phyloP scores from a whole-genome alignment of 148 eudicot species.

The Linanthus parryae region DNA sequence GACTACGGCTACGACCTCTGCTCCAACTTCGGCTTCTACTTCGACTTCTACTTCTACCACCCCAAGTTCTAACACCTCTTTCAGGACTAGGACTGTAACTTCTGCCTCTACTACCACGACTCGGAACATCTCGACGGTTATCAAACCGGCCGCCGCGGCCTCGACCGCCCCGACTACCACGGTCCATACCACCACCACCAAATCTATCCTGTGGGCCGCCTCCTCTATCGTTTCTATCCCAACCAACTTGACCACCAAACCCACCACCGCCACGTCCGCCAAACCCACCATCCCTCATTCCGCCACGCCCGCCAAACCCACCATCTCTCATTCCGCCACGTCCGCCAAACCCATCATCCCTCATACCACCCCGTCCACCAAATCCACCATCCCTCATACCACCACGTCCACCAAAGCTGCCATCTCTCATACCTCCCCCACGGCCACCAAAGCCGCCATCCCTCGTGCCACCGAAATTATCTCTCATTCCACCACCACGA shows the following conservation, averaged over 20 bases:
- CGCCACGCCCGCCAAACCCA: slow-evolving; percentile 36
- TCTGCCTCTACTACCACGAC: slow-evolving; percentile 61
- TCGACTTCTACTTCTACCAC: slow-evolving; percentile 47
- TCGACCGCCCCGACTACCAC: slow-evolving; percentile 53
- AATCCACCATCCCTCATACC: slow-evolving; percentile 51
- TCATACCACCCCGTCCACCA: slow-evolving; percentile 58
- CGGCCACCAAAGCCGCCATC: slow-evolving; percentile 58
- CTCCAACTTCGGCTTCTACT: slow-evolving; percentile 53
- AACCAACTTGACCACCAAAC: slow-evolving; percentile 42
- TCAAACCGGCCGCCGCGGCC: slow-evolving; percentile 55
- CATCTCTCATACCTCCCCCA: slow-evolving; percentile 41
- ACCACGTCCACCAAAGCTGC: slow-evolving; percentile 39
- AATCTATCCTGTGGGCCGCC: slow-evolving; percentile 43
- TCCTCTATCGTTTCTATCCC: slow-evolving; percentile 53
- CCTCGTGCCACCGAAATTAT: slow-evolving; percentile 31
- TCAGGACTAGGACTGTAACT: slow-evolving; percentile 79
- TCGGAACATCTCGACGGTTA: slow-evolving; percentile 44
- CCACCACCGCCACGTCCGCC: slow-evolving; percentile 38
- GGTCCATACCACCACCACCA: slow-evolving; percentile 48
- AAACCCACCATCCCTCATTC: slow-evolving; percentile 40
- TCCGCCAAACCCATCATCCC: slow-evolving; percentile 46
- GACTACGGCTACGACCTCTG: slow-evolving; percentile 39
- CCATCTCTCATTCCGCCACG: slow-evolving; percentile 39
- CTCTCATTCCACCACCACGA: slow-evolving; percentile 37
- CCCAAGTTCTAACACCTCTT: slow-evolving; percentile 81